Evolutionary conservation across 169 alveolate genomes (phyloP), one percentile per base, ranked within the genome.

Genomic region (Babesia divergens): DNA sequence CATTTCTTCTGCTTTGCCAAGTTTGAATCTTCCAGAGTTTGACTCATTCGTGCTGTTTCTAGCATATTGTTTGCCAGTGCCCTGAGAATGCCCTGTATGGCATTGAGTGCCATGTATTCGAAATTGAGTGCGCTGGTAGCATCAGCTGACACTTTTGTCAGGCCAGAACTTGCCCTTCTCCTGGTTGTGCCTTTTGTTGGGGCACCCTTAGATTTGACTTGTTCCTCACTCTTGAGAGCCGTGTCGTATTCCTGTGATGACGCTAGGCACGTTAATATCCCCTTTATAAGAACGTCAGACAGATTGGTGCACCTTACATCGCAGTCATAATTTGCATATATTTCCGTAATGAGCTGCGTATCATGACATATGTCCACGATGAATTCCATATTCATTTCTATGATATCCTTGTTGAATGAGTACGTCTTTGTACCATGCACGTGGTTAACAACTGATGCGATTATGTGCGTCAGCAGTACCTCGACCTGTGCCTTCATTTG

Each of bases 381-480:
- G 54, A 77, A 77, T 43, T 77, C 82, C 82, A 77, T 51, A 53
- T 70, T 77, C 86, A 77, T 77, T 31, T 77, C 86, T 35, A 77
- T 59, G 29, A 77, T 77, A 22, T 77, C 86, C n/a, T 49, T 26
- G 52, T 68, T 77, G 58, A 68, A 18, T 18, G 47, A 24, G 18
- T 35, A 20, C 5, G 65, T 43, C 52, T 56, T 77, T 1, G 82
- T 31, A 13, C 40, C 56, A 4, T 20, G 8, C 14, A 59, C 24
- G 42, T 59, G 62, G 38, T 52, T 56, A 40, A 42, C 49, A 3
- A 77, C 75, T 20, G 80, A 59, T 11, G 52, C 28, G 56, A 77
- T 35, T n/a, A 77, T 32, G 44, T 77, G 86, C 28, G 55, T 66
- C 31, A 77, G 62, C 37, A 66, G 65, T 49, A 64, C 54, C 67